These are phyloP conservation scores for button mushroom (Agaricus bisporus) DNA, from an alignment of 768 basidiomycete species.

Conservation along the genomic window DNA sequence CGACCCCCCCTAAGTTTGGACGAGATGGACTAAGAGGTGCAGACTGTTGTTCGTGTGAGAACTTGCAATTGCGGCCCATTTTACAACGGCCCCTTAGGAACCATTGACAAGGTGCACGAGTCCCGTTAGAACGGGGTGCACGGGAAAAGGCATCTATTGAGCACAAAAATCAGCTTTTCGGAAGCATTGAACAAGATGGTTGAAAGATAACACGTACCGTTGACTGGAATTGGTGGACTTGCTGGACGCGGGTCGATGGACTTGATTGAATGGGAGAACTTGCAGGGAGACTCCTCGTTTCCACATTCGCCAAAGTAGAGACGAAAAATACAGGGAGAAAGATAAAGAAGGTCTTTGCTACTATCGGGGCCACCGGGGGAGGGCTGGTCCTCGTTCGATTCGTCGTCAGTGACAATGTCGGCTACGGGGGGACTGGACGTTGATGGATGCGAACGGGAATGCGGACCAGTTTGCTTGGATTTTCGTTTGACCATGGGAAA, in stretches of 20 bases:
- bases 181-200: not conserved
- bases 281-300: not conserved
- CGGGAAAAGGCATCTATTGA: not conserved
- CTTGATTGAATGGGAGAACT: constrained; percentile 5
- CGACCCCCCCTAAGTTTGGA: not conserved
- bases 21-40: not conserved
- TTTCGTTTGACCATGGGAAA: not conserved
- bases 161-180: not conserved
- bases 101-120: not conserved
- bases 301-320: constrained; percentile 7
- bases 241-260: constrained; percentile 1
- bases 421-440: too few relatives aligned
- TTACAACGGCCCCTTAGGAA: not conserved
- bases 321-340: constrained; percentile 5
- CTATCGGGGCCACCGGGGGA: not conserved
- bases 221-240: not conserved
- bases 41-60: not conserved
- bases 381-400: not conserved
- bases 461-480: not conserved
- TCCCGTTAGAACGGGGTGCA: not conserved
- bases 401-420: not conserved
- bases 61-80: not conserved
- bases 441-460: not conserved
- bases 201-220: not conserved
- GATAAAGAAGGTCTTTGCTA: not conserved